A percentile compares a stretch with the other conserved stretches of the same genome.
phyloP scores from a whole-genome alignment of 2,329 filamentous ascomycete genomes.

The Penicillium aurantiogriseum region DNA sequence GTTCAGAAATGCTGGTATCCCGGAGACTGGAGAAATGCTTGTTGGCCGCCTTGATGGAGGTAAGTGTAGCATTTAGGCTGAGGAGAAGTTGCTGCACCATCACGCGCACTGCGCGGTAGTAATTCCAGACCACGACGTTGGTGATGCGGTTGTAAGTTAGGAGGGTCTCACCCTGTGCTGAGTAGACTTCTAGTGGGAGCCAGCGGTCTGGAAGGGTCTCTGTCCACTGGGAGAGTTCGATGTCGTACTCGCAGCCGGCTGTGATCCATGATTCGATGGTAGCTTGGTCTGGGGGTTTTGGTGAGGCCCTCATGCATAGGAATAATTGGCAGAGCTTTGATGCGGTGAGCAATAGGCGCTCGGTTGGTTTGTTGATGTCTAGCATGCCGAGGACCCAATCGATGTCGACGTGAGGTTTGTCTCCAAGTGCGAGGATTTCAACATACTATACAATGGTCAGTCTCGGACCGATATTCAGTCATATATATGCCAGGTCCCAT shows the following conservation, averaged over 20 bases:
- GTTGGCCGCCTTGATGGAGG: constrained; percentile 12
- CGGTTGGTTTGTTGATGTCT: constrained; percentile 30
- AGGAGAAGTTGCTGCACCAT: constrained; percentile 33
- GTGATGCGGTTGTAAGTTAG: constrained; percentile 35
- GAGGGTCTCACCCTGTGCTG: constrained; percentile 28
- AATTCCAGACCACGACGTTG: constrained; percentile 35
- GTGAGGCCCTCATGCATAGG: constrained; percentile 19
- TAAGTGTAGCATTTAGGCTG: constrained; percentile 24
- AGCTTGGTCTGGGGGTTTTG: constrained; percentile 16
- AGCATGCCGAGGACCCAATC: constrained; percentile 31
- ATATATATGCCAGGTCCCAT: background rate
- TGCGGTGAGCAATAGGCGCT: constrained; percentile 31
- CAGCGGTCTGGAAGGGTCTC: constrained; percentile 32
- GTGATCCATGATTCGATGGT: constrained; percentile 28
- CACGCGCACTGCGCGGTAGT: constrained; percentile 37
- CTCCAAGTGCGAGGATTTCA: constrained; percentile 36
- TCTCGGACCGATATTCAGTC: background rate
- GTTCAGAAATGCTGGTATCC: background rate
- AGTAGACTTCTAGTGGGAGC: constrained; percentile 35
- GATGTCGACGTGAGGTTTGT: constrained; percentile 30
- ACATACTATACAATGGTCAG: constrained; percentile 29
- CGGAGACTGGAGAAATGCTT: constrained; percentile 3
- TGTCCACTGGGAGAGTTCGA: constrained; percentile 33
- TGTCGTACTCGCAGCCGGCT: constrained; percentile 24
- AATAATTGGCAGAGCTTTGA: constrained; percentile 34